Evolutionary conservation across 305 asterid species (phyloP), one percentile per base, ranked within the genome.

Genomic region (Vinca major): DNA sequence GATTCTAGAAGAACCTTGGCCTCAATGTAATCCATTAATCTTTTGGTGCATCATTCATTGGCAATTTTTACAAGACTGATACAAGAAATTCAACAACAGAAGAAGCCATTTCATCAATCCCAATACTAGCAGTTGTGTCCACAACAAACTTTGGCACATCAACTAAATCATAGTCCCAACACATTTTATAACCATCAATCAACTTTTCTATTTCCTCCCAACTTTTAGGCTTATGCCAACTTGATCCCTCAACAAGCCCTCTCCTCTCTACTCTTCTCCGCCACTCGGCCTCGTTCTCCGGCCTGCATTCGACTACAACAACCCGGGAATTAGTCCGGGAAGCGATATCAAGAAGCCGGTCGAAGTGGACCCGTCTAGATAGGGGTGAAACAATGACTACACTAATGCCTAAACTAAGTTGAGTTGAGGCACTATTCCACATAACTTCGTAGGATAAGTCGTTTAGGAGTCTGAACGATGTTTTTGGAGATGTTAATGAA

Each of bases 91-190:
- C 72, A 13, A 83, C 17, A 16, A 83, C 87, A 60, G 48, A 52
- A 1, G 79, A 69, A 63, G 79, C 90, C 70, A 82, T 19, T 36
- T 80, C 80, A 8, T 54, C 79, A 39, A 79, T 53, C 41, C 62
- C 74, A 60, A 76, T 66, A 19, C 64, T n/a, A 19, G 79, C 74
- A 0, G 95, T 84, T 0, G 96, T 89, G 60, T 89, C 92, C 85
- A 86, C 60, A 57, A 77, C 82, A 36, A 85, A 71, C 77, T 78
- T 83, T 20, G 85, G 78, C 71, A 87, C 90, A 5, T 73, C 75
- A 3, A 83, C 92, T 36, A 80, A 75, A 51, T 85, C 96, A 78
- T 87, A 89, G 50, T 89, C 90, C 88, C 90, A 86, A 65, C 96
- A 87, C 53, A 86, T 86, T 45, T 71, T 86, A 63, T 89, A 89